phyloP scores from a whole-genome alignment of 208 protist genomes.

The Acanthamoeba sp. region DNA sequence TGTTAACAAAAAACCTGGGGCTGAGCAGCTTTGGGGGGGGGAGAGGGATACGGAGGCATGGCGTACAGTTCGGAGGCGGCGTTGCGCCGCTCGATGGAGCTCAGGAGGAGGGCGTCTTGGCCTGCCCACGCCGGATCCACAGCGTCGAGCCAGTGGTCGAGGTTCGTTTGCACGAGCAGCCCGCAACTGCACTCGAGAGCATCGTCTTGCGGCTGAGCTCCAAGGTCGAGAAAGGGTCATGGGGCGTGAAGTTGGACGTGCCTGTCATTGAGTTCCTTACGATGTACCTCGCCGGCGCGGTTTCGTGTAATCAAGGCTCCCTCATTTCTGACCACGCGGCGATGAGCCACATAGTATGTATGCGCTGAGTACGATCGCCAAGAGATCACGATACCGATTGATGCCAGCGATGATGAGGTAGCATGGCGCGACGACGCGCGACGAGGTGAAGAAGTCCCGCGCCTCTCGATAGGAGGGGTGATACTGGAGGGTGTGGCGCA shows the following conservation, averaged over 20 bases:
- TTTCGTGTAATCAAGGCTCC: slow-evolving; percentile 18
- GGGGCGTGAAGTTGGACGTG: too few species aligned
- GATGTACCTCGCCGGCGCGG: background rate
- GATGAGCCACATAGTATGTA: too few species aligned
- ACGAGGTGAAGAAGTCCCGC: background rate
- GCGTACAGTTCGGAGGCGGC: background rate
- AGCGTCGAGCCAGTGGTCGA: slow-evolving; percentile 34
- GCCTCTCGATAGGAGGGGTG: background rate
- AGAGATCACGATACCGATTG: background rate
- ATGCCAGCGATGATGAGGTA: background rate
- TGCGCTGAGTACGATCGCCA: background rate
- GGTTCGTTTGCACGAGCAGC: slow-evolving; percentile 24
- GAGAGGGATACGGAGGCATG: background rate
- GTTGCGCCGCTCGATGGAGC: slow-evolving; percentile 6
- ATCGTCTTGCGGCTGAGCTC: too few species aligned
- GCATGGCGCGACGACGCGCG: background rate
- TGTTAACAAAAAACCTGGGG: background rate
- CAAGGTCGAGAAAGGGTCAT: too few species aligned
- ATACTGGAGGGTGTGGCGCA: background rate
- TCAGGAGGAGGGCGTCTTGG: background rate
- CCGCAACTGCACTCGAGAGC: background rate
- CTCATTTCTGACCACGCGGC: slow-evolving; percentile 22
- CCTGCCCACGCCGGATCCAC: slow-evolving; percentile 5
- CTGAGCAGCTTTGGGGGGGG: too few species aligned
- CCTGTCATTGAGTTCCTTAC: background rate